Evolutionary conservation across 352 stramenopile genomes (phyloP), one percentile per base, ranked within the genome.

Genomic region (Elongisporangium prolatum): DNA sequence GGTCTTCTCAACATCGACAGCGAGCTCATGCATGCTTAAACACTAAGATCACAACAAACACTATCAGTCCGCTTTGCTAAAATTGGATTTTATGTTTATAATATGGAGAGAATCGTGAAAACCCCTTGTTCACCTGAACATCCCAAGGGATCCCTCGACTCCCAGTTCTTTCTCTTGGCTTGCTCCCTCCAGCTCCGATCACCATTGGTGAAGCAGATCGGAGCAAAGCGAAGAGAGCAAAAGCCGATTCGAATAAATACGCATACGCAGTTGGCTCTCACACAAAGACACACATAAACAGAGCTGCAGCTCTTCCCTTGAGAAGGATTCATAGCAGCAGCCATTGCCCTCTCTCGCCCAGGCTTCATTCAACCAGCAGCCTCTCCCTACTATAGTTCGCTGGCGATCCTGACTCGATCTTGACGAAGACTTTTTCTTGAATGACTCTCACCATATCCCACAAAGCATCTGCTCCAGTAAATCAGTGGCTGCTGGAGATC

Each of bases 21-120:
- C 34, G 9, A 9, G 10, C 34, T 44, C 34, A 44, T 34, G 10
- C 2, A 13, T 11, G 10, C 10, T 44, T 44, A 44, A 44, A 17
- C 34, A 44, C 3, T n/a, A n/a, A n/a, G n/a, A n/a, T n/a, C n/a
- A n/a, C n/a, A n/a, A n/a, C n/a, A n/a, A n/a, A n/a, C n/a, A n/a
- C n/a, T n/a, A n/a, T n/a, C n/a, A n/a, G n/a, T n/a, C n/a, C n/a
- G n/a, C n/a, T n/a, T n/a, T n/a, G n/a, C n/a, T n/a, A n/a, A n/a
- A n/a, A 44, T 14, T 17, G 8, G 9, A 8, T 21, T 48, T 47
- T 10, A 34, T n/a, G 54, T 34, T 22, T 52, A 59, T 54, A 54
- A 11, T 71, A 72, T 79, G 71, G 71, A 79, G 71, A 79, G 71
- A 64, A 69, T 79, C 68, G 71, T 79, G 71, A 79, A 79, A 79